Conservation (phyloP, 2,329 filamentous ascomycete genomes). For the Graphiopsis chlorocephala region DNA sequence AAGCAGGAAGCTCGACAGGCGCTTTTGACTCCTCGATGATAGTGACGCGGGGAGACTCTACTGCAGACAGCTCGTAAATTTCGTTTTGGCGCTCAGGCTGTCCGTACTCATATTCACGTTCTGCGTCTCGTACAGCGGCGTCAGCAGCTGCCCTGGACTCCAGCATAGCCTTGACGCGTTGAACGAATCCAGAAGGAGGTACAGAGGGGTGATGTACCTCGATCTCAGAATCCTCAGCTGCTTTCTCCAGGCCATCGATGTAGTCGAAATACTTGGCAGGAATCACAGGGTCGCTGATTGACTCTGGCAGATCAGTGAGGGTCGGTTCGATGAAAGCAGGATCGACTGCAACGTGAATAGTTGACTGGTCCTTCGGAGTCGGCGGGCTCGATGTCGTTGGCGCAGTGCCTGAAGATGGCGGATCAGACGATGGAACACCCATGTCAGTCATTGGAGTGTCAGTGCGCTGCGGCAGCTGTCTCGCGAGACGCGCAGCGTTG, state of each 20-base stretch:
- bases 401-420: slow-evolving; percentile 38
- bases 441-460: slow-evolving; percentile 39
- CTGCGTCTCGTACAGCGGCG: slow-evolving; percentile 23
- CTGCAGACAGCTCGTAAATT: slow-evolving; percentile 32
- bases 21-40: slow-evolving; percentile 33
- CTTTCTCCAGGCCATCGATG: slow-evolving; percentile 32
- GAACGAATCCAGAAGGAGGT: slow-evolving; percentile 40
- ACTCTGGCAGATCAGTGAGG: slow-evolving; percentile 34
- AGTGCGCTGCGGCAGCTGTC: slow-evolving; percentile 31
- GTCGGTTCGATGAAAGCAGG: slow-evolving; percentile 36
- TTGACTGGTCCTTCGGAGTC: slow-evolving; percentile 40
- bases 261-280: slow-evolving; percentile 37
- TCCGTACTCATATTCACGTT: slow-evolving; percentile 17
- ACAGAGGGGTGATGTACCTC: slow-evolving; percentile 32
- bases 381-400: slow-evolving; percentile 39
- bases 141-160: slow-evolving; percentile 39
- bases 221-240: slow-evolving; percentile 34
- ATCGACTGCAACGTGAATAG: slow-evolving; percentile 36
- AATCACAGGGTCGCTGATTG: slow-evolving; percentile 35
- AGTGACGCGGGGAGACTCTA: slow-evolving; percentile 32
- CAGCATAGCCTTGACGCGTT: slow-evolving; percentile 43
- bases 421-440: slow-evolving; percentile 44
- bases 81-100: slow-evolving; percentile 21
- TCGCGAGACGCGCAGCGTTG: slow-evolving; percentile 34
- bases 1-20: slow-evolving; percentile 36